Evolutionary conservation across 2,329 filamentous ascomycete species (phyloP).

Genomic region (Penicillium palitans): DNA sequence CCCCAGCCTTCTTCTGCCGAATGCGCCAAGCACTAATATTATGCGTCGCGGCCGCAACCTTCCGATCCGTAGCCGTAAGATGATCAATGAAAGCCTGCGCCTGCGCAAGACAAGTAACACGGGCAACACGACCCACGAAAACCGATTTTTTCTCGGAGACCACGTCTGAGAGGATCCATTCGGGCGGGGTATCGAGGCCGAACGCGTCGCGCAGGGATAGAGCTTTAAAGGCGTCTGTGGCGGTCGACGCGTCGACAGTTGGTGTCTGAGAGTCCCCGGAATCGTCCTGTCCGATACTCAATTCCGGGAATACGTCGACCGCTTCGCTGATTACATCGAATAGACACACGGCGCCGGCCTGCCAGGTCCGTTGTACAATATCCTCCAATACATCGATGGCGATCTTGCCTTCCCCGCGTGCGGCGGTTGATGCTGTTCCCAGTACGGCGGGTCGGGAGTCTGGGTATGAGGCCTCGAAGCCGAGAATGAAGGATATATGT

Average conservation of each 20-base stretch:
- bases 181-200: slow-evolving; percentile 46
- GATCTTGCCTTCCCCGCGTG: slow-evolving; percentile 69
- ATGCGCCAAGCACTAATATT: slow-evolving; percentile 97
- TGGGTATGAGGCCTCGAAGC: slow-evolving; percentile 75
- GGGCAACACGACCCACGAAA: slow-evolving; percentile 76
- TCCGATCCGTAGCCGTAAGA: slow-evolving; percentile 78
- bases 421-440: slow-evolving; percentile 74
- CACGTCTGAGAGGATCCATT: slow-evolving; percentile 73
- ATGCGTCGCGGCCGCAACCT: slow-evolving; percentile 82
- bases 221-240: slow-evolving; percentile 27
- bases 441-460: slow-evolving; percentile 69
- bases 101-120: slow-evolving; percentile 67
- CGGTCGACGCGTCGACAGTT: not conserved
- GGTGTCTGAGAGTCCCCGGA: slow-evolving; percentile 12
- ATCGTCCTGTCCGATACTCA: slow-evolving; percentile 46
- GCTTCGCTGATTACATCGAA: slow-evolving; percentile 83
- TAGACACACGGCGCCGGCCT: slow-evolving; percentile 75
- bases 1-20: slow-evolving; percentile 41
- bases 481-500: slow-evolving; percentile 52
- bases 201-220: slow-evolving; percentile 32
- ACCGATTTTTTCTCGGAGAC: slow-evolving; percentile 81
- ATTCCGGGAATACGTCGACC: slow-evolving; percentile 54
- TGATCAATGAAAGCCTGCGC: slow-evolving; percentile 71
- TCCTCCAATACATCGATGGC: slow-evolving; percentile 69
- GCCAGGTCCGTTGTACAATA: slow-evolving; percentile 67